Conservation (phyloP, 257 asterid genomes). For the Fraxinus pennsylvanica region DNA sequence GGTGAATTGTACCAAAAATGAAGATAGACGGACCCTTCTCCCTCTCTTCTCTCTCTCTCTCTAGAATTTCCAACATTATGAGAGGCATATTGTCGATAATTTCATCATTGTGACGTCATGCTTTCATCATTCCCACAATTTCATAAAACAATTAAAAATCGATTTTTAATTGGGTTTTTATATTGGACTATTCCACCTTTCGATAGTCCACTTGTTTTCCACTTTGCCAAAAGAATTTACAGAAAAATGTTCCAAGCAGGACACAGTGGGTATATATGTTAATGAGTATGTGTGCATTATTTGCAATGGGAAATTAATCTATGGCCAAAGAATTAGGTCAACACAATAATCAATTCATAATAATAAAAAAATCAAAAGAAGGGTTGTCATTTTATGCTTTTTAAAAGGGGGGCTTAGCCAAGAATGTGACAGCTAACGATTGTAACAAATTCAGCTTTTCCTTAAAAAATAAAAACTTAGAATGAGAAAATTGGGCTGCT, state of each 20-base stretch:
- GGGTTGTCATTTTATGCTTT: conserved; percentile 57
- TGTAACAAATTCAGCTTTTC: not conserved
- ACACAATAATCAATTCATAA: conserved; percentile 66
- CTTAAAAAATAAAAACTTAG: too few species aligned
- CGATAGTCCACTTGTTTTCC: conserved; percentile 42
- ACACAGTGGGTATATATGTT: not conserved
- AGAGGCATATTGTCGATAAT: not conserved
- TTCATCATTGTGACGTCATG: conserved; percentile 28
- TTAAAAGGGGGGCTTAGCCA: conserved; percentile 34
- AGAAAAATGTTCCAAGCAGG: conserved; percentile 8
- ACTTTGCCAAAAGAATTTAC: conserved; percentile 14
- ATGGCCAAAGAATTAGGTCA: conserved; percentile 45
- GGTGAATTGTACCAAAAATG: conserved; percentile 19
- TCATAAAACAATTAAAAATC: not conserved
- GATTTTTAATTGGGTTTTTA: not conserved
- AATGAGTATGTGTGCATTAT: not conserved
- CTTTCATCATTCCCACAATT: conserved; percentile 35
- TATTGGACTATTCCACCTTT: conserved; percentile 13
- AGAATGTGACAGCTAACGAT: conserved; percentile 22
- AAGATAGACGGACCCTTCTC: conserved; percentile 16
- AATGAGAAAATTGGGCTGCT: too few species aligned
- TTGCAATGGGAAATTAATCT: conserved; percentile 9
- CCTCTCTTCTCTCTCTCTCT: not conserved
- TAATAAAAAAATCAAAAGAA: conserved; percentile 37
- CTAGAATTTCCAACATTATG: not conserved